A percentile compares a stretch with the other conserved stretches of the same genome.
These are phyloP conservation scores for Filobasidium floriforme DNA, from an alignment of 768 basidiomycete genomes.

Conservation along the genomic window DNA sequence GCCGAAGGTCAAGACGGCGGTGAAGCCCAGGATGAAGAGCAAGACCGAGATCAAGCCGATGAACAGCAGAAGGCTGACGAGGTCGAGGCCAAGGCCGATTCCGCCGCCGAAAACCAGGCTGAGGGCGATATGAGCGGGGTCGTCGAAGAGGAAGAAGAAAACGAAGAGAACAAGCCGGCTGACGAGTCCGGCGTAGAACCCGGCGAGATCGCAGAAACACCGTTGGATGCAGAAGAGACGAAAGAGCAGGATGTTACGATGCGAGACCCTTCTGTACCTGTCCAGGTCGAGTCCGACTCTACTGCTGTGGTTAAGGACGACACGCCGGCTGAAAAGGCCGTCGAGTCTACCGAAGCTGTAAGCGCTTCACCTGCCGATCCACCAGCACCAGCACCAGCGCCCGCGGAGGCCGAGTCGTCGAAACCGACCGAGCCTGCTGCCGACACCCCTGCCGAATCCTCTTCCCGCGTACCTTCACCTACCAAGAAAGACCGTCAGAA, in stretches of 20 bases:
- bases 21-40: not conserved
- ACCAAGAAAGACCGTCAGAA: slow-evolving; percentile 24
- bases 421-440: not conserved
- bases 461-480: slow-evolving; percentile 10
- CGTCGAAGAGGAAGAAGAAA: slow-evolving; percentile 46
- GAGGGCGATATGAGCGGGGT: slow-evolving; percentile 48
- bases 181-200: not conserved
- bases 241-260: not conserved
- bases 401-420: not conserved
- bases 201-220: not conserved
- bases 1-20: not conserved
- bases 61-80: slow-evolving; percentile 3
- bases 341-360: slow-evolving; percentile 10
- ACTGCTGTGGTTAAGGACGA: slow-evolving; percentile 48
- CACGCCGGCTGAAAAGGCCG: slow-evolving; percentile 22
- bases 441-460: slow-evolving; percentile 4
- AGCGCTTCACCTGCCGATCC: slow-evolving; percentile 1
- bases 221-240: not conserved
- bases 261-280: not conserved
- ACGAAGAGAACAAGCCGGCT: slow-evolving; percentile 50
- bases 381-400: not conserved
- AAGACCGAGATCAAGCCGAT: not conserved
- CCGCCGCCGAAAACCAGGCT: not conserved
- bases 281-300: no score
- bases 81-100: not conserved